Evolutionary conservation across 164 flowering plant genomes (phyloP).

Genomic region (Chimonanthus praecox): DNA sequence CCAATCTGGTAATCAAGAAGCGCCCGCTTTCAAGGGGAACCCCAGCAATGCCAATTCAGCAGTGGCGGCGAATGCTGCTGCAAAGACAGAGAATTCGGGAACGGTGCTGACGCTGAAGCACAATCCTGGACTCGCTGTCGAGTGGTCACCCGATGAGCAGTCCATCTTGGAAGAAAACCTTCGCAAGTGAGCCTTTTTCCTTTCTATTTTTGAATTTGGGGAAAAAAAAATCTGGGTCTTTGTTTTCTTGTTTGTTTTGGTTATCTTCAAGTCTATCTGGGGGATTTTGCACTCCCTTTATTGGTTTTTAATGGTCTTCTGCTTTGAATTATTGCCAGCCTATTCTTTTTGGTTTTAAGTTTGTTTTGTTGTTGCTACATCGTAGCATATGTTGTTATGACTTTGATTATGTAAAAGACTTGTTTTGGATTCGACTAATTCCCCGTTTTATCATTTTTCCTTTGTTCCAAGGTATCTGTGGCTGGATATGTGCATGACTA

Average conservation of each 20-base stretch:
- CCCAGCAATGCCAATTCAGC: constrained; percentile 25
- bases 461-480: background rate
- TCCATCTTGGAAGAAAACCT: constrained; percentile 47
- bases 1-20: constrained; percentile 45
- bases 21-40: constrained; percentile 25
- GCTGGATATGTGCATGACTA: background rate
- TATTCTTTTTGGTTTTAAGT: too few species aligned
- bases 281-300: background rate
- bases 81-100: constrained; percentile 17
- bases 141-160: constrained; percentile 61
- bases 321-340: background rate
- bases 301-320: background rate
- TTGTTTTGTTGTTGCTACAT: background rate
- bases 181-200: constrained; percentile 29
- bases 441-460: background rate
- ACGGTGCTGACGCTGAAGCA: constrained; percentile 35
- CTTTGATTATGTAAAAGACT: background rate
- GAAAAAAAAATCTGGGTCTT: background rate
- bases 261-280: background rate
- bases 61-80: background rate
- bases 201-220: background rate
- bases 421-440: too few species aligned
- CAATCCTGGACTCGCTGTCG: constrained; percentile 47
- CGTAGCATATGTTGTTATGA: background rate
- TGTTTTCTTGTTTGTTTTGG: background rate